Evolutionary conservation across 768 basidiomycete genomes (phyloP), one percentile per base, ranked within the genome.

Genomic region (Amanita muscaria): DNA sequence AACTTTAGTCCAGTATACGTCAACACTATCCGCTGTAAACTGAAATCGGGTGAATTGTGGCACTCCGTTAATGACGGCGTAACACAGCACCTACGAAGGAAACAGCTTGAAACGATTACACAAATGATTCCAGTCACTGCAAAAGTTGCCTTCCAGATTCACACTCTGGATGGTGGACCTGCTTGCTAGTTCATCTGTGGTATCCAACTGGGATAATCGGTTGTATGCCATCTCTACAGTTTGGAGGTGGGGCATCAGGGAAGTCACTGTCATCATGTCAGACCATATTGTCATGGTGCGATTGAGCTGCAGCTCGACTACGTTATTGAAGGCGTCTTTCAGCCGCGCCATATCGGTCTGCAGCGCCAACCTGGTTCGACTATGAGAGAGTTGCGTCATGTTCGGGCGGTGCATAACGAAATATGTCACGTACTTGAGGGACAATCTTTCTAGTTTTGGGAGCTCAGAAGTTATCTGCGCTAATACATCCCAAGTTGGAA

Each of bases 361-460:
- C 9, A 69, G 63, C 22, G 58, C 53, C 44, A 93, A 63, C 34
- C 88, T 79, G 54, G 84, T 88, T 18, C 74, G 77, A 64, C 88
- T 91, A 58, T 39, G 48, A 42, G 49, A 49, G 32, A 40, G 45
- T 52, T 43, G 54, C 48, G 45, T 48, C 33, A 31, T 43, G n/a
- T n/a, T n/a, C n/a, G n/a, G n/a, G n/a, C n/a, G n/a, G n/a, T n/a
- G n/a, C n/a, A n/a, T n/a, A n/a, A n/a, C n/a, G n/a, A n/a, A n/a
- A n/a, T n/a, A n/a, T n/a, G n/a, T n/a, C 15, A 57, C 84, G 60
- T 51, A 96, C 93, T 91, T 94, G 52, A 97, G 63, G 22, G 78
- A 68, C 29, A 98, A 68, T 32, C 74, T 69, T 47, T 77, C 69
- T 9, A 97, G 71, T 4, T 55, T 56, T 8, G 73, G 76, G 3